A percentile compares a stretch with the other conserved stretches of the same genome.
phyloP scores from a whole-genome alignment of 371 early-diverging fungal genomes.

The Rhizopus stolonifer region DNA sequence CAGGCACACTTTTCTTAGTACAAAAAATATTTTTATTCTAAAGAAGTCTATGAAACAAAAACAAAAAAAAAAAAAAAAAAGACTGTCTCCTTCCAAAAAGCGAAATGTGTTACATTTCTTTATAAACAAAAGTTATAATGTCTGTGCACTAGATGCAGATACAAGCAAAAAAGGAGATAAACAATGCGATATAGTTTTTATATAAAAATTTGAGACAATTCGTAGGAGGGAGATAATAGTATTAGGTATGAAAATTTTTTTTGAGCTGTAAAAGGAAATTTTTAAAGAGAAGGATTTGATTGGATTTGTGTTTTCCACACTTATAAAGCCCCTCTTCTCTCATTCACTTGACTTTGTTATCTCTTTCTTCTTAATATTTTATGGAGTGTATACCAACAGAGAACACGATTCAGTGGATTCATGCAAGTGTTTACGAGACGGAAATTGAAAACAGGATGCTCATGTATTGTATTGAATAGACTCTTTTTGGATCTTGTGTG shows the following conservation, averaged over 20 bases:
- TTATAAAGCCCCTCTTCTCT: not conserved
- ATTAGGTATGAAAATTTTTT: not conserved
- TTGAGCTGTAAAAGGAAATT: conserved; percentile 19
- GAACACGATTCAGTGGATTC: conserved; percentile 20
- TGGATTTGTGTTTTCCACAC: conserved; percentile 7
- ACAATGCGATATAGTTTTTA: no score
- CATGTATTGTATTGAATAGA: conserved; percentile 8
- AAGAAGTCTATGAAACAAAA: no score
- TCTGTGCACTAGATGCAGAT: no score
- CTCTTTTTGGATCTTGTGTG: conserved; percentile 22
- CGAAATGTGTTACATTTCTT: no score
- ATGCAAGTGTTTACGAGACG: conserved; percentile 14
- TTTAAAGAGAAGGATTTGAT: conserved; percentile 14
- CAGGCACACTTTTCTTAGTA: no score
- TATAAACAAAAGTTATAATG: no score
- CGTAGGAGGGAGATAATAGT: not conserved
- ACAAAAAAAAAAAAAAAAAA: no score
- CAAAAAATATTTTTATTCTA: no score
- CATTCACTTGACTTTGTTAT: conserved; percentile 2
- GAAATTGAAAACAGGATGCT: not conserved
- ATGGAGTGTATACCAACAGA: conserved; percentile 18
- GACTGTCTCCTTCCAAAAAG: no score
- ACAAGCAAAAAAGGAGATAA: no score
- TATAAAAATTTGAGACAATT: no score
- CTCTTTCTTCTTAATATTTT: not conserved